These are phyloP conservation scores for Trichoderma sp. DNA, from an alignment of 2,329 filamentous ascomycete species.

Conservation along the genomic window DNA sequence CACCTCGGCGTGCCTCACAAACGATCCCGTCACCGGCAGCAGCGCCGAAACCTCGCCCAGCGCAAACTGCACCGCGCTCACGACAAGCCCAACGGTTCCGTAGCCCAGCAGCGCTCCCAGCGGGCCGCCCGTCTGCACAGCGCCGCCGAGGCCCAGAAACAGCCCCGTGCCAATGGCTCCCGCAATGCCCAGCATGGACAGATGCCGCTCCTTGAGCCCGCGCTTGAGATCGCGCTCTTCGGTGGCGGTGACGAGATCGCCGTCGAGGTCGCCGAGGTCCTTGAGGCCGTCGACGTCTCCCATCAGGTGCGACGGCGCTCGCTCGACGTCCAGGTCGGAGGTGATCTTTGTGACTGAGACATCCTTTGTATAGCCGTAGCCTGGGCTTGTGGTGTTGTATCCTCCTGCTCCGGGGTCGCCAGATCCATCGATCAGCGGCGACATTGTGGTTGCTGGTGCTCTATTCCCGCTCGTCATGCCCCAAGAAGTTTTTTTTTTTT, in stretches of 20 bases:
- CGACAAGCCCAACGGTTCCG: slow-evolving; percentile 53
- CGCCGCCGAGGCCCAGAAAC: slow-evolving; percentile 56
- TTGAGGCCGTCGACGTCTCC: neutral
- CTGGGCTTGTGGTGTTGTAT: slow-evolving; percentile 9
- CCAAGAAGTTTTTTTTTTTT: neutral
- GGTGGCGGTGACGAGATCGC: slow-evolving; percentile 45
- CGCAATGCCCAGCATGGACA: slow-evolving; percentile 61
- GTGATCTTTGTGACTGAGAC: neutral
- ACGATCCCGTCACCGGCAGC: slow-evolving; percentile 60
- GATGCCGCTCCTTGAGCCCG: slow-evolving; percentile 41
- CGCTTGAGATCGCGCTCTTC: slow-evolving; percentile 50
- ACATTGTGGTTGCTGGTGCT: slow-evolving; percentile 4
- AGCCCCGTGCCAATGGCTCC: slow-evolving; percentile 60
- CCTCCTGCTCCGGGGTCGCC: neutral
- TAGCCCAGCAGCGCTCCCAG: slow-evolving; percentile 51
- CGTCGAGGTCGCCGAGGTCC: slow-evolving; percentile 26
- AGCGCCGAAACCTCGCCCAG: slow-evolving; percentile 59
- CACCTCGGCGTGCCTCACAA: slow-evolving; percentile 58
- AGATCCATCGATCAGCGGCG: slow-evolving; percentile 14
- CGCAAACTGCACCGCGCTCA: slow-evolving; percentile 56
- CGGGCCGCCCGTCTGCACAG: slow-evolving; percentile 50
- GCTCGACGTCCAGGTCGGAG: slow-evolving; percentile 1
- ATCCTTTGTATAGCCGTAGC: neutral
- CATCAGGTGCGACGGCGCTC: neutral
- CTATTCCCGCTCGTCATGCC: slow-evolving; percentile 16